Evolutionary conservation across 2,329 filamentous ascomycete genomes (phyloP).

Genomic region (Trichophyton schoenleinii): DNA sequence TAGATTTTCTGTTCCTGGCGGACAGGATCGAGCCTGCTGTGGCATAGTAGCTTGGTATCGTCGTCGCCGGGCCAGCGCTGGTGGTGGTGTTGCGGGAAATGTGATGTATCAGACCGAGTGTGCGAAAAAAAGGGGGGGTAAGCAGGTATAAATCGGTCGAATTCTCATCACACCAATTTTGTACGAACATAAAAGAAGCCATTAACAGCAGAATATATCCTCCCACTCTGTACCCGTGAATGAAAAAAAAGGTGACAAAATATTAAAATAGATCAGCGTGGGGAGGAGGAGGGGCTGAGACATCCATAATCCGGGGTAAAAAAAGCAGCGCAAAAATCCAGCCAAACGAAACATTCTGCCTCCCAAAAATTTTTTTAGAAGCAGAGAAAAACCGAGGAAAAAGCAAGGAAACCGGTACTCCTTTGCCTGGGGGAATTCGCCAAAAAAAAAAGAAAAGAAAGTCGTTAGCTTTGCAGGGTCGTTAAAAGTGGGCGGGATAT

Average conservation of each 20-base stretch:
- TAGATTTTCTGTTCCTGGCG: background rate
- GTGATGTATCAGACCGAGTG: background rate
- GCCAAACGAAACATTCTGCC: background rate
- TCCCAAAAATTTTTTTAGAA: background rate
- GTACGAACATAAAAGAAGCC: background rate
- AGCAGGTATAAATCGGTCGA: background rate
- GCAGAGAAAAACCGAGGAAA: no score
- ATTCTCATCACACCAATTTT: background rate
- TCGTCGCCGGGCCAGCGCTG: background rate
- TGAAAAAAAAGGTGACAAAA: background rate
- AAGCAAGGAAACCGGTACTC: background rate
- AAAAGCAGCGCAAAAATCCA: background rate
- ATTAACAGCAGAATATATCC: background rate
- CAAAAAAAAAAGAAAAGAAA: background rate
- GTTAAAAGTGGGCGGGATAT: background rate
- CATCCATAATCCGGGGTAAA: background rate
- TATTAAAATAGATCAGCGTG: background rate
- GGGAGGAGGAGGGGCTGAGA: background rate
- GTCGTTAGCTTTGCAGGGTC: background rate
- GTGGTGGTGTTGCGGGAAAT: background rate
- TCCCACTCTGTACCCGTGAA: background rate
- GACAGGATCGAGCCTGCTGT: background rate
- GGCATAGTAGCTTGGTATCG: background rate
- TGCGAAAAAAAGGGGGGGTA: background rate
- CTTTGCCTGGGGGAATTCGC: background rate